Evolutionary conservation across 225 moss, liverwort and hornwort genomes (phyloP).

Genomic region (Physcomitrium patens): DNA sequence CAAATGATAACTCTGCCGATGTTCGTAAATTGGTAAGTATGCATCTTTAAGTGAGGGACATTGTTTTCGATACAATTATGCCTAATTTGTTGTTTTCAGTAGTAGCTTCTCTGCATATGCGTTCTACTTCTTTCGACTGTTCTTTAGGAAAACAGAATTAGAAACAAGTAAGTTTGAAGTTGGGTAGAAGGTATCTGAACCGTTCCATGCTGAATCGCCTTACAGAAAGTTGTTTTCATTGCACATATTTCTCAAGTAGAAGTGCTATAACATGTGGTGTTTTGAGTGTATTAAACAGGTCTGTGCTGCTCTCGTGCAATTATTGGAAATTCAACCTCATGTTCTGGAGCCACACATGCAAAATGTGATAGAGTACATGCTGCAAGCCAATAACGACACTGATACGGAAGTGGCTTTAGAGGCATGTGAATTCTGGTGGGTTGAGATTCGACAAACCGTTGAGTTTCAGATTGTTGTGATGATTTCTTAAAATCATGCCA

Average conservation of each 20-base stretch:
- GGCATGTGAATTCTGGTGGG: slow-evolving; percentile 89
- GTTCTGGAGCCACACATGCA: slow-evolving; percentile 79
- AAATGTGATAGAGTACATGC: slow-evolving; percentile 90
- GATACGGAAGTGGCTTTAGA: slow-evolving; percentile 88
- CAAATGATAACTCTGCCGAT: slow-evolving; percentile 72
- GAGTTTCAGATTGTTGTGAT: slow-evolving; percentile 13
- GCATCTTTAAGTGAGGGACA: background rate
- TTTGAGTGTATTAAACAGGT: slow-evolving; percentile 48
- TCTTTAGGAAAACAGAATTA: too few species aligned
- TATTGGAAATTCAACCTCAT: slow-evolving; percentile 81
- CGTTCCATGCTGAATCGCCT: too few species aligned
- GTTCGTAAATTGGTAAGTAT: slow-evolving; percentile 71
- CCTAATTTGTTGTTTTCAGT: background rate
- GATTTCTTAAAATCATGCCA: background rate
- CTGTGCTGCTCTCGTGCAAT: slow-evolving; percentile 81
- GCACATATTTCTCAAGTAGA: background rate
- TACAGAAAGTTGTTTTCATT: background rate
- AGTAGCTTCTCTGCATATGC: slow-evolving; percentile 13
- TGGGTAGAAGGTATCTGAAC: background rate
- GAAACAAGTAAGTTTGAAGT: background rate
- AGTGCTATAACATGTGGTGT: slow-evolving; percentile 10
- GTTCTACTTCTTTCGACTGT: background rate
- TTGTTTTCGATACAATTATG: background rate
- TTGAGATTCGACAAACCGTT: background rate
- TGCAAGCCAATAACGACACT: slow-evolving; percentile 79